Conservation (phyloP, 441 rosid species). For the Arabidopsis hybrid region DNA sequence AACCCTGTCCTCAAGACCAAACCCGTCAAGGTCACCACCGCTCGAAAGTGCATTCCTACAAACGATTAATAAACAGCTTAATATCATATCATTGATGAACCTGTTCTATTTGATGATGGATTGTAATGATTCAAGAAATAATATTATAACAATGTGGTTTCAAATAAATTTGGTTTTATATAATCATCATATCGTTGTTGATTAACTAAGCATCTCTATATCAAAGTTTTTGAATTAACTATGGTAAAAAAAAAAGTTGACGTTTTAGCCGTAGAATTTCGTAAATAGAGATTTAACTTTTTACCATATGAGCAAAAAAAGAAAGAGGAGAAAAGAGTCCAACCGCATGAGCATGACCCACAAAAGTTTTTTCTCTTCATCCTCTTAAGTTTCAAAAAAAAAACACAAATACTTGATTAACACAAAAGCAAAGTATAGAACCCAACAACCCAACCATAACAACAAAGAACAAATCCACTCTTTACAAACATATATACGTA, state of each 20-base stretch:
- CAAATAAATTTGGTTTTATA: background rate
- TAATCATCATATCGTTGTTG: background rate
- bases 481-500: slow-evolving; percentile 15
- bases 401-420: slow-evolving; percentile 17
- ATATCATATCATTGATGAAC: slow-evolving; percentile 12
- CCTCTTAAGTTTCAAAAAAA: slow-evolving; percentile 6
- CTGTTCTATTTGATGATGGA: background rate
- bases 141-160: background rate
- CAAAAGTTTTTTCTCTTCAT: slow-evolving; percentile 21
- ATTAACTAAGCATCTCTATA: background rate
- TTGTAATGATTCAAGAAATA: slow-evolving; percentile 2
- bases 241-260: background rate
- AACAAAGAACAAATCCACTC: slow-evolving; percentile 43
- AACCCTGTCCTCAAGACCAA: slow-evolving; percentile 58
- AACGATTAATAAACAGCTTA: background rate
- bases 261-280: background rate
- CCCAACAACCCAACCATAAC: slow-evolving; percentile 45
- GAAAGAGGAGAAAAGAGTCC: background rate
- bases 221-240: background rate
- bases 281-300: background rate
- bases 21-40: slow-evolving; percentile 26
- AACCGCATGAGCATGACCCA: slow-evolving; percentile 13
- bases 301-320: too few relatives aligned
- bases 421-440: slow-evolving; percentile 45
- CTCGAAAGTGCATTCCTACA: slow-evolving; percentile 26